Base-by-base conservation (phyloP, 2,329 filamentous ascomycete species). In the Verticillium longisporum region DNA sequence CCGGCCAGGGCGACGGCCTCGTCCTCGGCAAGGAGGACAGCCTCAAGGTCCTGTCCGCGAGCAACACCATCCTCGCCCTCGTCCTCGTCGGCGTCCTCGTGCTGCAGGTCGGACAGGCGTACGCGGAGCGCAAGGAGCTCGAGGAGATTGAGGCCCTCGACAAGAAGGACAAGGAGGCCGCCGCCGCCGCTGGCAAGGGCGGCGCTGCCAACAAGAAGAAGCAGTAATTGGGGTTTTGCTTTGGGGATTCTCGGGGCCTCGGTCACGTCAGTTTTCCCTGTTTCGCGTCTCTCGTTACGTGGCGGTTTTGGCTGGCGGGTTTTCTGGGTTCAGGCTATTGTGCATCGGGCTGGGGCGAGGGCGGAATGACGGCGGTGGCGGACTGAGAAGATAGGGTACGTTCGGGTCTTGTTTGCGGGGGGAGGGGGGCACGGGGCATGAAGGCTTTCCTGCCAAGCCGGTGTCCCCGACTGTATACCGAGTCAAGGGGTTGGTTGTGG, bases 41-140 rank as follows among this genome's bases (percentile, higher is more conserved):
- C 70, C 78, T 99, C 68, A 90, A 91, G 79, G 94, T 99, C 15
- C 80, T 98, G 69, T 87, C 92, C 36, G 95, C 95, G 7, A 97
- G 92, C 75, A 97, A 99, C 77, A 98, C 95, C 3, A 99, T 99
- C 72, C 77, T 98, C 61, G 95, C 94, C 38, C 83, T 99, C 55
- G 92, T 99, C 34, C 78, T 99, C 59, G 88, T 98, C 3, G 95
- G 95, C 5, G 91, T 99, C 10, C 74, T 99, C 66, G 91, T 97
- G 37, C 78, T 99, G 71, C 95, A 99, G 84, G 92, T 92, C 21
- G 95, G 95, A 11, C 92, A 98, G 83, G 98, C 94, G 95, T 99
- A 99, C 78, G 95, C 95, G 32, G 93, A 98, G 83, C 84, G 91
- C 72, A 96, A 96, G 78, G 93, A 98, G 76, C 83, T 83, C 70